Evolutionary conservation across 768 basidiomycete genomes (phyloP), one percentile per base, ranked within the genome.

Genomic region (Zangia roseola): DNA sequence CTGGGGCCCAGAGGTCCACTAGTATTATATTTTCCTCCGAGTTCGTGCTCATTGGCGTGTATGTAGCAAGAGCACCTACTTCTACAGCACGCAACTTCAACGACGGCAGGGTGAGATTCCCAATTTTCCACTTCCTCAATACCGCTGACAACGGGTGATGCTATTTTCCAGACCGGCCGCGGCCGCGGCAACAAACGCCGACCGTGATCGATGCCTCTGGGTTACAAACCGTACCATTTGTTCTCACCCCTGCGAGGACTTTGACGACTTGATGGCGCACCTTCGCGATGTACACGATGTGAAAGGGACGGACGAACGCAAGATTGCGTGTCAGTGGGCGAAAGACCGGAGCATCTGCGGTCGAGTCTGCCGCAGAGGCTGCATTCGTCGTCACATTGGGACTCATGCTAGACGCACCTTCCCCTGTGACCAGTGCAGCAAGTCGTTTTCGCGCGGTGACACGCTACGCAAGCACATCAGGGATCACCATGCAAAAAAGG

Each of bases 1-100:
- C 16, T 61, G 55, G 59, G 44, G 45, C 6, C 16, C 6, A 12
- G 43, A 28, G 3, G 59, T 61, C 36, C 10, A 26, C 4, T 20
- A 41, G 10, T 0, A 4, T 6, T 24, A 10, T 12, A 9, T 10
- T 24, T 8, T 12, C 6, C 6, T 40, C 12, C 9, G 19, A 5
- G 5, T 16, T 30, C 9, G 9, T 0, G 26, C 36, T 54, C n/a
- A 54, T 17, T 2, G 10, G 2, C 13, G n/a, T n/a, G n/a, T n/a
- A n/a, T n/a, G 31, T 20, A 57, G 59, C 35, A 60, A 0, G 13
- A 20, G 19, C 25, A 50, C n/a, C 7, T 7, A 5, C 6, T 57
- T 1, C 2, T 54, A 16, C 19, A 36, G 6, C 0, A 25, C 16
- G 34, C 12, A 6, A 31, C n/a, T 7, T 34, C 52, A 9, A 34